Evolutionary conservation across 148 eudicot species (phyloP), one percentile per base, ranked within the genome.

Genomic region (Limonium bicolor): DNA sequence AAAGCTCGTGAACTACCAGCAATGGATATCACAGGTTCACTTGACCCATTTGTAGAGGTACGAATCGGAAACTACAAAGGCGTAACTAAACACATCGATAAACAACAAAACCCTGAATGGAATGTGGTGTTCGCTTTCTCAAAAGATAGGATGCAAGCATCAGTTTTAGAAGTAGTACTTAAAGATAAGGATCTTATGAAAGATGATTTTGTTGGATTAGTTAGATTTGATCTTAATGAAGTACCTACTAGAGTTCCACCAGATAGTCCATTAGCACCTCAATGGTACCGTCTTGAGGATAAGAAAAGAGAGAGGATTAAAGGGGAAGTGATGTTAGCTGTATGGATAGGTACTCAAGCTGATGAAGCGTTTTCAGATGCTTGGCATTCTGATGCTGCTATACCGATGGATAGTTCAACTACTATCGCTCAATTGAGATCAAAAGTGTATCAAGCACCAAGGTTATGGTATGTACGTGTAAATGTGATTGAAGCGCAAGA

Each of bases 301-400:
- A 90, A 90, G 64, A 84, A 70, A 50, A 78, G 84, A 9, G 81
- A 75, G 22, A 80, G 76, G 64, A 77, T 75, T 16, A 80, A 77
- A 60, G 82, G 95, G 4, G 97, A 90, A 63, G 51, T 90, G 16
- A 90, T 90, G 97, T 67, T 90, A 5, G 97, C 97, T 10, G 87
- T 90, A 18, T 90, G 97, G 97, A 73, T 84, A 20, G 97, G 97
- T 23, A 90, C 97, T 10, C 97, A 90, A 64, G 97, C 97, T 14
- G 97, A 88, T 23, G 97, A 88, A 42, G 70, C 93, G 5, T 88
- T 77, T 57, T 78, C 87, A 22, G 95, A 84, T 50, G 97, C 97
- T 10, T 88, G 97, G 93, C 97, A 80, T 61, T 84, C 95, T 35
- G 97, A 90, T 61, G 78, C 97, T 27, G 85, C 93, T 20, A 61